Evolutionary conservation across 331 rosid species (phyloP).

Genomic region (Malus hybrid): DNA sequence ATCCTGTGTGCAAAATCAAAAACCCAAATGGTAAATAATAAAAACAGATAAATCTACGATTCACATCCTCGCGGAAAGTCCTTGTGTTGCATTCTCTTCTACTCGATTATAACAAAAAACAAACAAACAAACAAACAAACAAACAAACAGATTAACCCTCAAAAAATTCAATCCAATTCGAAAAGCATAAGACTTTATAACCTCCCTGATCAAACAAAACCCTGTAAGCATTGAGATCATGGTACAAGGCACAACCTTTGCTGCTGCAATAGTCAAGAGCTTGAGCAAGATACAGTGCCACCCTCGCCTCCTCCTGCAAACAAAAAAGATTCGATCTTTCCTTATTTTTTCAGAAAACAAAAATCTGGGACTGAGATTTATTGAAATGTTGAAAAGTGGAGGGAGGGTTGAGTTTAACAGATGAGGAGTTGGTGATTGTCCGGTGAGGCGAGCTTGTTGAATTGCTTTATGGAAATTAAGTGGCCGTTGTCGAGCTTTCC

Average conservation of each 20-base stretch:
- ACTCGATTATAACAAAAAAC: background rate
- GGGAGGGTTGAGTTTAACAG: conserved; percentile 15
- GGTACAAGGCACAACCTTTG: conserved; percentile 80
- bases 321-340: background rate
- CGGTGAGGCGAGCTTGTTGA: conserved; percentile 91
- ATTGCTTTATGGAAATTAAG: conserved; percentile 77
- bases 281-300: conserved; percentile 74
- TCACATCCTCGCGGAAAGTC: no score
- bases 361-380: background rate
- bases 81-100: no score
- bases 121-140: background rate
- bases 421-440: conserved; percentile 87
- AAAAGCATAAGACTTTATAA: background rate
- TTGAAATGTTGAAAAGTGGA: background rate
- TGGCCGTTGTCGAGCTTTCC: conserved; percentile 57
- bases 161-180: background rate
- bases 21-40: background rate
- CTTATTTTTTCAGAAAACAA: background rate
- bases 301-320: conserved; percentile 77
- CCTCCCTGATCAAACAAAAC: conserved; percentile 68
- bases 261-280: conserved; percentile 82
- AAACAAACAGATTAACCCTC: background rate
- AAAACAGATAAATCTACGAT: background rate
- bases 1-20: conserved; percentile 41
- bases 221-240: conserved; percentile 84